Base-by-base conservation (phyloP, 2,329 filamentous ascomycete genomes). In the Sordariomycetes sp. region DNA sequence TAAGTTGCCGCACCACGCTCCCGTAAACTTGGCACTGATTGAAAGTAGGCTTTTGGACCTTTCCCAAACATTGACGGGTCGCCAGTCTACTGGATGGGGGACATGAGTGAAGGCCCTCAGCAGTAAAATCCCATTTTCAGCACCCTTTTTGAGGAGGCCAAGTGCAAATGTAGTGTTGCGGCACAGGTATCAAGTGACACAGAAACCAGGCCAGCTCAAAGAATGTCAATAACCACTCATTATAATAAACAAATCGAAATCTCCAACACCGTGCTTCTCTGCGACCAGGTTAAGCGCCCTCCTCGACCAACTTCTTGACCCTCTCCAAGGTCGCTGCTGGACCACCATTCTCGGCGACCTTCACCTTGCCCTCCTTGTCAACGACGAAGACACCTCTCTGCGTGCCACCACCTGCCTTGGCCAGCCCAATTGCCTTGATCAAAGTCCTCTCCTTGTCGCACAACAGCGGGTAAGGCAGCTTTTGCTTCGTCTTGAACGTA, bases 401-500 rank as follows among this genome's bases (percentile, higher is more conserved):
- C 12, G 86, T 94, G 40, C 86, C 82, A 58, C 78, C 84, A 30
- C 83, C 82, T 7, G 68, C 58, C 66, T 95, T 95, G 65, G 87
- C 88, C 44, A 96, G 63, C n/a, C 88, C 90, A 53, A 96, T 83
- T 36, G 87, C 87, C 10, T 58, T 68, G 48, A 96, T 94, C 39
- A 98, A 72, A 3, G 75, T 78, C 19, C 72, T 75, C 33, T 64
- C 62, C 6, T 80, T 73, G 57, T 98, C 88, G 63, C 88, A 96
- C 26, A 98, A 74, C 30, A 98, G 75, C 23, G 82, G 68, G 58
- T 94, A 98, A 5, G 82, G 85, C 35, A 96, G 74, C 42, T 82
- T 86, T 59, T 96, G 86, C 66, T 94, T 94, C 26, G 78, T 80
- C 62, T 86, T 83, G 72, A 96, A 98, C 30, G 77, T 86, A 17